Evolutionary conservation across 1,284 basidiomycete species (phyloP).

Genomic region (Limonomyces culmigenus): DNA sequence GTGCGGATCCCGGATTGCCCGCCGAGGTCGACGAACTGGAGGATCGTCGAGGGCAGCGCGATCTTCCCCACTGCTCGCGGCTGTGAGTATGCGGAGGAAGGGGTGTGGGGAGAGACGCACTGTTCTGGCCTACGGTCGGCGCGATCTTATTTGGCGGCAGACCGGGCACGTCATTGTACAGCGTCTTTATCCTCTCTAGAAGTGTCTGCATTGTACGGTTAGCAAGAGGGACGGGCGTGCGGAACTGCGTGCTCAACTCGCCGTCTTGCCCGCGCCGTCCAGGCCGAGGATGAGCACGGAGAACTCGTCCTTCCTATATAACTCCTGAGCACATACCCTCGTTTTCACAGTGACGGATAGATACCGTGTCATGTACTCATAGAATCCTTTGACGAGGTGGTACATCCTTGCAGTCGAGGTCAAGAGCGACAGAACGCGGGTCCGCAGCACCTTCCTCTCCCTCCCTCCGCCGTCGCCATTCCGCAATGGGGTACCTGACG

Average conservation of each 20-base stretch:
- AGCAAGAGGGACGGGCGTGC: not conserved
- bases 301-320: slow-evolving; percentile 74
- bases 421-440: no score
- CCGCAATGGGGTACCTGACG: slow-evolving; percentile 24
- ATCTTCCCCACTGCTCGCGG: slow-evolving; percentile 66
- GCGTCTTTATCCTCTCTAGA: slow-evolving; percentile 82
- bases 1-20: slow-evolving; percentile 82
- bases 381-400: slow-evolving; percentile 78
- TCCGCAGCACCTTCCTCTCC: no score
- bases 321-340: slow-evolving; percentile 3
- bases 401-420: no score
- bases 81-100: not conserved
- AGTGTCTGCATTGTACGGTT: slow-evolving; percentile 41
- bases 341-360: slow-evolving; percentile 18
- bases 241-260: slow-evolving; percentile 16
- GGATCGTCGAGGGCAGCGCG: slow-evolving; percentile 74
- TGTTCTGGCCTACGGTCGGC: slow-evolving; percentile 91
- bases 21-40: slow-evolving; percentile 91
- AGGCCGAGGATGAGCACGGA: slow-evolving; percentile 85
- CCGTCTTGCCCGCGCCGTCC: slow-evolving; percentile 85
- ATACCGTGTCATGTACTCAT: slow-evolving; percentile 76
- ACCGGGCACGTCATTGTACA: slow-evolving; percentile 75
- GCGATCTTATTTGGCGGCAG: slow-evolving; percentile 80
- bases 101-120: slow-evolving; percentile 25
- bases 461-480: no score